Conservation (phyloP, 2,329 filamentous ascomycete species). For the Colletotrichum caudatum region DNA sequence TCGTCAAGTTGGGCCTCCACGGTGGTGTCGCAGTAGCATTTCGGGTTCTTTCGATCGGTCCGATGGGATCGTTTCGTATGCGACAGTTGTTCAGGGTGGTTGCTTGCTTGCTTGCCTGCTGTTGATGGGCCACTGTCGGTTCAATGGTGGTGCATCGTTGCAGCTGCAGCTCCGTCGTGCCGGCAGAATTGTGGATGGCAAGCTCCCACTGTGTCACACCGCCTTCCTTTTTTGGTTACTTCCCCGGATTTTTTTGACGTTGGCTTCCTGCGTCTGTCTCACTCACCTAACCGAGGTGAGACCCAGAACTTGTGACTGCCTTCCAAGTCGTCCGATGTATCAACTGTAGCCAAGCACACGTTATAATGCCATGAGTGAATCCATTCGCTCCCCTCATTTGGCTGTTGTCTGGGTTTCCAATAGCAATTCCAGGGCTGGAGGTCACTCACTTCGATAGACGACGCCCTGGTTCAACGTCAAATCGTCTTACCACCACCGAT, state of each 20-base stretch:
- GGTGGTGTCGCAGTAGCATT: constrained; percentile 32
- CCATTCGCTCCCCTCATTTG: background rate
- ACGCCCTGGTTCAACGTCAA: background rate
- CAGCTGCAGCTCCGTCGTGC: constrained; percentile 26
- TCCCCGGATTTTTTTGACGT: constrained; percentile 20
- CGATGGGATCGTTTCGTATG: background rate
- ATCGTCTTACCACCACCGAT: background rate
- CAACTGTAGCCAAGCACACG: background rate
- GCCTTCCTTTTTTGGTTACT: background rate
- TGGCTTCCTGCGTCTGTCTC: background rate
- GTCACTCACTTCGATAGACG: background rate
- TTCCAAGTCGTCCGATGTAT: background rate
- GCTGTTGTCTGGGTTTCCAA: background rate
- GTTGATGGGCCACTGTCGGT: constrained; percentile 4
- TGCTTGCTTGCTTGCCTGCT: background rate
- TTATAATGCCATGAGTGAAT: background rate
- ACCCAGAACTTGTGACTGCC: background rate
- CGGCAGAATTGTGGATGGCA: constrained; percentile 36
- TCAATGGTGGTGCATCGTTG: constrained; percentile 18
- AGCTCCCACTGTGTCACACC: constrained; percentile 13
- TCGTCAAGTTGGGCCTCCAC: constrained; percentile 34
- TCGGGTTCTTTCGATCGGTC: constrained; percentile 8
- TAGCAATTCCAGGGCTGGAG: too few relatives aligned
- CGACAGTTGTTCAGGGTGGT: background rate
- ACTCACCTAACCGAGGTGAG: background rate